These are phyloP conservation scores for Echinosophora koreensis DNA, from an alignment of 306 rosid genomes.

Conservation along the genomic window DNA sequence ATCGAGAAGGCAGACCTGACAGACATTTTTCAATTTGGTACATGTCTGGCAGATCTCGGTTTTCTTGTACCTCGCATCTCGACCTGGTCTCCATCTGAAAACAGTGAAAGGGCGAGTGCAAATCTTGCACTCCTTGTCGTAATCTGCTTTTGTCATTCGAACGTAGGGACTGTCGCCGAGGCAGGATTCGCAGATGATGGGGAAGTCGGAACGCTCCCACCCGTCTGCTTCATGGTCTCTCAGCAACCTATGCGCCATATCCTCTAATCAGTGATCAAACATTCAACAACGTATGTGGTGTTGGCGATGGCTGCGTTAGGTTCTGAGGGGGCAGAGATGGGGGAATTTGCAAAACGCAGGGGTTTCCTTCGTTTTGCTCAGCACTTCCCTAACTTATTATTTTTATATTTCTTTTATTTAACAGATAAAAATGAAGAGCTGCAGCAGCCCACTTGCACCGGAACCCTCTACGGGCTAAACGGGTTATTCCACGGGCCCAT, in stretches of 20 bases:
- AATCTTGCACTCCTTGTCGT: conserved; percentile 93
- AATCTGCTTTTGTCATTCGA: conserved; percentile 75
- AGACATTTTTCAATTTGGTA: conserved; percentile 87
- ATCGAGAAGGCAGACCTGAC: conserved; percentile 95
- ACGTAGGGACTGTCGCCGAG: conserved; percentile 68
- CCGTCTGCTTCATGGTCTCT: conserved; percentile 70
- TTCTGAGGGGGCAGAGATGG: too few species aligned
- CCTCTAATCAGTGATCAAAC: too few species aligned
- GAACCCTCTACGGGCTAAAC: too few species aligned
- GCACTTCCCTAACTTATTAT: too few species aligned
- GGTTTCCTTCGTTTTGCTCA: too few species aligned
- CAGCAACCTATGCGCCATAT: conserved; percentile 66
- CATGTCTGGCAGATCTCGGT: conserved; percentile 94
- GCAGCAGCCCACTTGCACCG: too few species aligned
- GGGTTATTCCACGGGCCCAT: too few species aligned
- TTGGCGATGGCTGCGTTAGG: too few species aligned
- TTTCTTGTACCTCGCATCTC: conserved; percentile 89
- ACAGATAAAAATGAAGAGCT: too few species aligned
- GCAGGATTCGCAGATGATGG: conserved; percentile 69
- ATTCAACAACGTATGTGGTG: too few species aligned
- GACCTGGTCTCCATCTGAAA: conserved; percentile 96
- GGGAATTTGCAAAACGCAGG: too few species aligned
- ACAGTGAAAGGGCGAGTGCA: conserved; percentile 95
- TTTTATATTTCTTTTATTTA: too few species aligned
- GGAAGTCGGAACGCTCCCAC: conserved; percentile 73